Base-by-base conservation (phyloP, 2,329 filamentous ascomycete genomes). In the Clarireedia paspali region DNA sequence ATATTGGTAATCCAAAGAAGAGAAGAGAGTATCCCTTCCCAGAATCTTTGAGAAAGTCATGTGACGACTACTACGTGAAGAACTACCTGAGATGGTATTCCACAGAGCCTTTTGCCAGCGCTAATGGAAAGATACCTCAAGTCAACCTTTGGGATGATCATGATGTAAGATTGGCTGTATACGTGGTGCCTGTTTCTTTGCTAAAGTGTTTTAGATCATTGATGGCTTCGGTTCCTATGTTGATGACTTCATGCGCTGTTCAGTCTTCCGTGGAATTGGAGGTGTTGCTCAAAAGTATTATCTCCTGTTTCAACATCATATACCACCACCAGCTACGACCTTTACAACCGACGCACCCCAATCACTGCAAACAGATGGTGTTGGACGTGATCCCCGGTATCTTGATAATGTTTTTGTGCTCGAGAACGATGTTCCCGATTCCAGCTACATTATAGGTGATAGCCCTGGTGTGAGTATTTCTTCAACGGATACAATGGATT, bases 81-180 rank as follows among this genome's bases (percentile, higher is more conserved):
- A 89, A 95, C 64, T 99, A 99, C 67, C 69, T 96, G 79, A 72
- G 80, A 70, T 80, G 88, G 83, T 96, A 94, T 68, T 82, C 83
- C 46, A 88, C 81, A 57, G 89, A 91, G 34, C 81, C 95, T 0
- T 99, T 96, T 71, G 86, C 89, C 1, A 77, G 87, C 65, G 89
- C 89, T 36, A 95, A 91, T 63, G 87, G 88, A 1, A 91, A 96
- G 70, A 97, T 99, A 59, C 85, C 94, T 1, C 95, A 96, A 81
- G 75, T 99, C 62, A 99, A 97, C 67, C 89, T 99, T 46, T 99
- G 92, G 91, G 94, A 99, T 70, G 94, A 99, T 65, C 94, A 97
- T 70, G 89, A 94, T 68, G 69, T 81, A 75, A 79, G 73, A 39
- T 17, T 40, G 3, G 12, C 2, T 38, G 27, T 38, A 9, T 12